Evolutionary conservation across 345 rosid genomes (phyloP).

Genomic region (Clarkia xantiana): DNA sequence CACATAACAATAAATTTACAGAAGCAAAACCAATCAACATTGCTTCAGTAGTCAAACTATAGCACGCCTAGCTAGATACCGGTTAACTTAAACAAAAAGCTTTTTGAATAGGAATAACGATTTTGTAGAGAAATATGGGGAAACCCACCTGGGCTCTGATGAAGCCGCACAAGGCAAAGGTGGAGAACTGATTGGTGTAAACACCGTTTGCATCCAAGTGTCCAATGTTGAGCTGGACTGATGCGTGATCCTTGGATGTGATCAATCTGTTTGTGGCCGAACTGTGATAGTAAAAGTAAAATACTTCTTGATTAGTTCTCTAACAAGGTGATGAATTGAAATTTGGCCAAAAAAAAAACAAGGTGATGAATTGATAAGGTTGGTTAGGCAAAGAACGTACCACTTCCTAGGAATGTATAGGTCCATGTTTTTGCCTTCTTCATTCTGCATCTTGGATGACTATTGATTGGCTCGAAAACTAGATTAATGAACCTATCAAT

Average conservation of each 20-base stretch:
- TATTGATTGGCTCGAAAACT: not conserved
- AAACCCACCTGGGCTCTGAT: conserved; percentile 33
- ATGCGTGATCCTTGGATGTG: conserved; percentile 46
- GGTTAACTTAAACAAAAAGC: no score
- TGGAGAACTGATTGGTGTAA: conserved; percentile 35
- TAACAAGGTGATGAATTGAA: no score
- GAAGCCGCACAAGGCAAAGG: conserved; percentile 45
- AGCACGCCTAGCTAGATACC: no score
- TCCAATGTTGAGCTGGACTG: conserved; percentile 43
- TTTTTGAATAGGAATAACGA: no score
- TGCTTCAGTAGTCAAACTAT: no score
- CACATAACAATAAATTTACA: no score
- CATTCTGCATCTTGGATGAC: conserved; percentile 78
- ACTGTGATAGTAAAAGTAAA: conserved; percentile 15
- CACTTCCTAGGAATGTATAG: conserved; percentile 92
- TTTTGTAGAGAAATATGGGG: no score
- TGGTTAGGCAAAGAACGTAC: conserved; percentile 13
- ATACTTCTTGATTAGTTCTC: no score
- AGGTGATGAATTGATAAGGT: no score
- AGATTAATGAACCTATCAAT: no score
- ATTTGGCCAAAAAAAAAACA: no score
- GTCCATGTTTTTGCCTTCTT: conserved; percentile 72
- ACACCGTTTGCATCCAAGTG: conserved; percentile 36
- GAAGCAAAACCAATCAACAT: no score
- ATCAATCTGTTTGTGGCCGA: conserved; percentile 54